Conservation (phyloP, 2,329 filamentous ascomycete species). For the Botrytis galanthina region DNA sequence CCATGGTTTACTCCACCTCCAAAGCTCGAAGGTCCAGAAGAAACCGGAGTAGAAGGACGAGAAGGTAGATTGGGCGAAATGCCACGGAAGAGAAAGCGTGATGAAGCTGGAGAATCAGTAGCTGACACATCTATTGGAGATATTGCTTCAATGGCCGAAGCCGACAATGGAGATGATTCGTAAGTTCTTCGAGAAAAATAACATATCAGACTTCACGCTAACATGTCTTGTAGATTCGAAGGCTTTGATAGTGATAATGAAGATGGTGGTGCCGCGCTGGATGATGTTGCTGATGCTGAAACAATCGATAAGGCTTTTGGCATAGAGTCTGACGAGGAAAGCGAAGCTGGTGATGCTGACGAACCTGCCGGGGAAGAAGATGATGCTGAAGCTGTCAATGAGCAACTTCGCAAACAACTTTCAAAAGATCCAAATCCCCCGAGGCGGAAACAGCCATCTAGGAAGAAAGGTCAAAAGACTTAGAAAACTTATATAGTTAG, state of each 20-base stretch:
- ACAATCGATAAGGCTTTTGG: slow-evolving; percentile 38
- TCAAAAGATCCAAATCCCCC: slow-evolving; percentile 28
- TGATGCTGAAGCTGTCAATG: slow-evolving; percentile 34
- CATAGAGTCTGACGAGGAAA: slow-evolving; percentile 41
- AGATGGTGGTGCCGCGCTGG: slow-evolving; percentile 34
- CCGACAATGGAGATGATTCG: slow-evolving; percentile 31
- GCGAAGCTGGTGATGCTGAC: slow-evolving; percentile 41
- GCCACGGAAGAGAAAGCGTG: slow-evolving; percentile 71
- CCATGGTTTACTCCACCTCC: slow-evolving; percentile 93
- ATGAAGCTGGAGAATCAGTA: slow-evolving; percentile 55
- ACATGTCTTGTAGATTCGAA: slow-evolving; percentile 41
- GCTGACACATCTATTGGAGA: slow-evolving; percentile 42
- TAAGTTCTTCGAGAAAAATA: background rate
- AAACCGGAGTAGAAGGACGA: slow-evolving; percentile 60
- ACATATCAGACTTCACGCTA: background rate
- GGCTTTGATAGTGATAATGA: slow-evolving; percentile 51
- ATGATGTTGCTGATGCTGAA: slow-evolving; percentile 34
- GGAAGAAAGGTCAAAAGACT: slow-evolving; percentile 38
- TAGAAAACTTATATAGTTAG: background rate
- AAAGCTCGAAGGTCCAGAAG: slow-evolving; percentile 51
- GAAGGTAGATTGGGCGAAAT: slow-evolving; percentile 83
- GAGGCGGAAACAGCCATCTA: slow-evolving; percentile 28
- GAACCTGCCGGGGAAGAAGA: slow-evolving; percentile 32
- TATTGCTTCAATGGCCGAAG: slow-evolving; percentile 34
- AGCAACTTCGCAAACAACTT: slow-evolving; percentile 36